Percentiles rank a stretch among this genome's conserved stretches.
phyloP scores from a whole-genome alignment of 177 flowering plant species.

The Telopea speciosissima region DNA sequence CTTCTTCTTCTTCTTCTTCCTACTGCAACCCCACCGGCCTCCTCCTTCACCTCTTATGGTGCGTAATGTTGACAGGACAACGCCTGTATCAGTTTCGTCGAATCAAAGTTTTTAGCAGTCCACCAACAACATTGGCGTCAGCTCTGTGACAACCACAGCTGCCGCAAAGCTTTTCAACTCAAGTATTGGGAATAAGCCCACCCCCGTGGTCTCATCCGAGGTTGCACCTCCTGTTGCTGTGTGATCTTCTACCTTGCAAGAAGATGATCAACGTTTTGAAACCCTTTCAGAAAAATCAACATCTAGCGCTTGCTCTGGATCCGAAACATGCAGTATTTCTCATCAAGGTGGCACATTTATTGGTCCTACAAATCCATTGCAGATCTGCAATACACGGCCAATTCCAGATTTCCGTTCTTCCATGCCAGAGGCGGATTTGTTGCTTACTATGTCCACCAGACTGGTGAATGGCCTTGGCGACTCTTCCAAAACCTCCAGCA shows the following conservation, averaged over 20 bases:
- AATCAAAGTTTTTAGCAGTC: constrained; percentile 3
- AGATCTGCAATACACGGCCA: constrained; percentile 6
- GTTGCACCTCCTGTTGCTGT: constrained; percentile 1
- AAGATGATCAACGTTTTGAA: not conserved
- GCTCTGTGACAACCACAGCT: constrained; percentile 12
- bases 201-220: not conserved
- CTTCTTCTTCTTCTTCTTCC: no score
- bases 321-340: constrained; percentile 6
- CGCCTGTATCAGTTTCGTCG: constrained; percentile 4
- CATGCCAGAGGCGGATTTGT: constrained; percentile 21
- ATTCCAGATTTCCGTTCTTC: constrained; percentile 21
- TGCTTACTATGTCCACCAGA: constrained; percentile 20
- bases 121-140: not conserved
- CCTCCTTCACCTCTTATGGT: no score
- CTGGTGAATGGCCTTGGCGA: constrained; percentile 12
- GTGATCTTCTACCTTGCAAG: not conserved
- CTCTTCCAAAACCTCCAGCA: constrained; percentile 11
- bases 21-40: no score
- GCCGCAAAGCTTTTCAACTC: constrained; percentile 24
- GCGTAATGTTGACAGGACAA: not conserved
- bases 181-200: not conserved
- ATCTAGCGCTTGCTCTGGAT: constrained; percentile 10
- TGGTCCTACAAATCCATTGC: constrained; percentile 18
- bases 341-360: constrained; percentile 8
- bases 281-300: constrained; percentile 9